Evolutionary conservation across 176 grass and related monocot species (phyloP).

Genomic region (Oryza nivara): DNA sequence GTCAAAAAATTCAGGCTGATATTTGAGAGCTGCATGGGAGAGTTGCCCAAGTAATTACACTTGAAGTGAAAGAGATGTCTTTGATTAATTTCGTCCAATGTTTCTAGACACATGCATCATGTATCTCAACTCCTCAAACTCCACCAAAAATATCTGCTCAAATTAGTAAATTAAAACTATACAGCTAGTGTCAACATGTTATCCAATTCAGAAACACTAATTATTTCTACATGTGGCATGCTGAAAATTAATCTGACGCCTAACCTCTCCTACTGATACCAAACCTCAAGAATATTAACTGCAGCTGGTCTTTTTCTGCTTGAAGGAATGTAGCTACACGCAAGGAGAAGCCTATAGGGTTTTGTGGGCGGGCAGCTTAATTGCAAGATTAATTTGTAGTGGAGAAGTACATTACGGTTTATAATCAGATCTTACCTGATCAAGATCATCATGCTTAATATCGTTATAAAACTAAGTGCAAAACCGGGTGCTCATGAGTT

Average conservation of each 20-base stretch:
- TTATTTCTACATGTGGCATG: not conserved
- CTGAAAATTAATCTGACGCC: not conserved
- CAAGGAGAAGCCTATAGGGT: not conserved
- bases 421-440: not conserved
- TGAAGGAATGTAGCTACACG: not conserved
- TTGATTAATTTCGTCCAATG: not conserved
- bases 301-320: not conserved
- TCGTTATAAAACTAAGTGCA: not conserved
- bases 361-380: not conserved
- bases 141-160: not conserved
- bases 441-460: not conserved
- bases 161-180: not conserved
- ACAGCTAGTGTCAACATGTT: not conserved
- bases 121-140: not conserved
- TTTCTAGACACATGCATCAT: not conserved
- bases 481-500: not conserved
- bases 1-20: not conserved
- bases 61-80: not conserved
- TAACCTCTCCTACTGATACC: not conserved
- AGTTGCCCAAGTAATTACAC: not conserved
- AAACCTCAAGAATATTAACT: not conserved
- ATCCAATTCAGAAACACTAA: not conserved
- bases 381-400: not conserved
- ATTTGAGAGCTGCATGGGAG: not conserved
- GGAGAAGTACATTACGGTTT: not conserved